Percentiles rank a stretch among this genome's conserved stretches.
These are phyloP conservation scores for Aspergillus chevalieri DNA, from an alignment of 2,329 filamentous ascomycete genomes.

Conservation along the genomic window DNA sequence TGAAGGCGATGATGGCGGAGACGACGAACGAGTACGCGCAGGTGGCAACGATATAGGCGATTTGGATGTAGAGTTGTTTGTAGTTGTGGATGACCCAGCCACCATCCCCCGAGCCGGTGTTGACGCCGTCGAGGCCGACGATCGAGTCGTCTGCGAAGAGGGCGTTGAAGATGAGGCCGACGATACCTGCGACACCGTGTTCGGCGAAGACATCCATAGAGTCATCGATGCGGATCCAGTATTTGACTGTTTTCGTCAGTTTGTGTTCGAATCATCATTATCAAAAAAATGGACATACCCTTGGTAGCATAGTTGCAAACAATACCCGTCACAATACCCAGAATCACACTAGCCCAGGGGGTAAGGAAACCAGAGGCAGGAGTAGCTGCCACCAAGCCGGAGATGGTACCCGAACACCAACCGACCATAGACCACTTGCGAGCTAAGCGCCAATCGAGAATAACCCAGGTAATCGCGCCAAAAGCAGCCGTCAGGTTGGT, in stretches of 20 bases:
- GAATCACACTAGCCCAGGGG: conserved; percentile 56
- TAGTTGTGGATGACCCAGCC: conserved; percentile 69
- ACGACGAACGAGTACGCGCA: conserved; percentile 62
- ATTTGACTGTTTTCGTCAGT: conserved; percentile 50
- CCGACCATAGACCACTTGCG: conserved; percentile 93
- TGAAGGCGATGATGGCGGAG: conserved; percentile 63
- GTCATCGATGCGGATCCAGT: conserved; percentile 75
- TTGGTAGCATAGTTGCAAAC: conserved; percentile 83
- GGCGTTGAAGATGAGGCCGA: conserved; percentile 72
- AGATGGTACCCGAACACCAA: conserved; percentile 85
- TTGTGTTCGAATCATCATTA: background rate
- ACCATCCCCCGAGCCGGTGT: conserved; percentile 44
- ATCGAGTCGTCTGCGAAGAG: conserved; percentile 71
- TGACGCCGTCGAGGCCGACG: conserved; percentile 64
- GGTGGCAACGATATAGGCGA: conserved; percentile 61
- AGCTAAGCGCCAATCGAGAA: conserved; percentile 91
- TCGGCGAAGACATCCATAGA: conserved; percentile 87
- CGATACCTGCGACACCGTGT: conserved; percentile 76
- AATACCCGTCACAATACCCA: conserved; percentile 58
- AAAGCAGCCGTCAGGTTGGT: conserved; percentile 90
- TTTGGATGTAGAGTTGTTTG: conserved; percentile 64
- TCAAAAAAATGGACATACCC: conserved; percentile 50
- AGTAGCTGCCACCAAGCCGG: conserved; percentile 80
- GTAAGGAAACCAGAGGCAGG: conserved; percentile 74
- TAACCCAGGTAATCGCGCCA: conserved; percentile 83